Evolutionary conservation across 2,329 filamentous ascomycete genomes (phyloP), one percentile per base, ranked within the genome.

Genomic region (Emmonsiellopsis sp.): DNA sequence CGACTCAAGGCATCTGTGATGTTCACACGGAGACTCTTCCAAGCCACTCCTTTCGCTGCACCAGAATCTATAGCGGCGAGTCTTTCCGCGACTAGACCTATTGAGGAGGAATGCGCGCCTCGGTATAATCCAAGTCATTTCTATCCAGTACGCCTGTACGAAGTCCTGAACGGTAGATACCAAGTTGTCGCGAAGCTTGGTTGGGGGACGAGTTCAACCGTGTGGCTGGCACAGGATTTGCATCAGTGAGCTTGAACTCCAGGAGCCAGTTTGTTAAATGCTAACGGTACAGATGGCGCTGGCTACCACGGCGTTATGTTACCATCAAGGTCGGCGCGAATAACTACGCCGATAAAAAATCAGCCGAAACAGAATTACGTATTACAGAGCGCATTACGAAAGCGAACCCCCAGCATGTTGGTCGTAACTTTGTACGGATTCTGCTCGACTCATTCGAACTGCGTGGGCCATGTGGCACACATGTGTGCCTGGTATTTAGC

Each of bases 401-500:
- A 20, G 56, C 61, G 41, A 66, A 65, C 34, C 54, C 64, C 4
- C 51, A 56, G 1, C 67, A 72, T 59, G 49, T 53, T 26, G 68
- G 69, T 15, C 61, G 61, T 42, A 56, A 54, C 16, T 68, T 66
- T 59, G 61, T 72, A 44, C 56, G 65, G 45, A 65, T 58, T 41
- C 57, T 69, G 52, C 53, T 66, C 37, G 68, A 73, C 51, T 66
- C 64, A 2, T 72, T 72, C 55, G 55, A 58, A 13, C 45, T 70
- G 32, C 37, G 53, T 32, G 55, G 61, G 11, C 64, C 61, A 30
- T 16, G 58, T 41, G 66, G 67, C 44, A 61, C 59, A 20, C 69
- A 72, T 58, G 13, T 67, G 2, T 70, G 69, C 52, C 56, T 73
- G 35, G 69, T 68, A 3, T 70, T 66, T 48, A 63, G 70, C 48